Evolutionary conservation across 169 alveolate species (phyloP).

Genomic region (Plasmodium vivax): DNA sequence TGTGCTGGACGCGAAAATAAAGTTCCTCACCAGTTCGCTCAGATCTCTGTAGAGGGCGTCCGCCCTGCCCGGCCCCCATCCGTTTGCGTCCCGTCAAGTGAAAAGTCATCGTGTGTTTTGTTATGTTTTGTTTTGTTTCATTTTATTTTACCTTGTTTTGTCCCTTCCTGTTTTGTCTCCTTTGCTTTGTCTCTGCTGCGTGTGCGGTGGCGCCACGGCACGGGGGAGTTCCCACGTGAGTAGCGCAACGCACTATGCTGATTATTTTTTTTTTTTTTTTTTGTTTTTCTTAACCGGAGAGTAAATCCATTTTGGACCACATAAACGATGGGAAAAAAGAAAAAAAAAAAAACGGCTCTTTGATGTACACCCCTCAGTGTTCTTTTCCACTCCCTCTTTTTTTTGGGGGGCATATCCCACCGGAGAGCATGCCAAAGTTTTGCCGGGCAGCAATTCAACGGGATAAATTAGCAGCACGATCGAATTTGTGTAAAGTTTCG

Average conservation of each 20-base stretch:
- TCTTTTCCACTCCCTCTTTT: neutral
- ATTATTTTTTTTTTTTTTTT: neutral
- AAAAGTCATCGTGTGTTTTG: neutral
- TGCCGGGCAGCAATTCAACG: neutral
- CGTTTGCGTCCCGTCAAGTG: neutral
- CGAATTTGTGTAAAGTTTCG: neutral
- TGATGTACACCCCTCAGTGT: neutral
- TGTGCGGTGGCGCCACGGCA: neutral
- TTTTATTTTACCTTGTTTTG: neutral
- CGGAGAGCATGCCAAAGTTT: neutral
- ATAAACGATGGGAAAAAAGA: no score
- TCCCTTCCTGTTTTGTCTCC: neutral
- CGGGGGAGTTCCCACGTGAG: neutral
- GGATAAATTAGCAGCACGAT: neutral
- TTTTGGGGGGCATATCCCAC: neutral
- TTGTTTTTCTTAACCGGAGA: neutral
- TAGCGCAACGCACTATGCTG: neutral
- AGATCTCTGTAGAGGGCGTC: conserved; percentile 3
- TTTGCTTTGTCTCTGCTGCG: neutral
- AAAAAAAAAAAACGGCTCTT: neutral
- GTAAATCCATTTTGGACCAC: neutral
- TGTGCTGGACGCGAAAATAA: conserved; percentile 37
- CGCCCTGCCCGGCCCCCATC: neutral
- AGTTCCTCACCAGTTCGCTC: conserved; percentile 7
- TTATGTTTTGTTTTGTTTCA: neutral